phyloP scores from a whole-genome alignment of 148 eudicot species.

The Rhododendron williamsianum region DNA sequence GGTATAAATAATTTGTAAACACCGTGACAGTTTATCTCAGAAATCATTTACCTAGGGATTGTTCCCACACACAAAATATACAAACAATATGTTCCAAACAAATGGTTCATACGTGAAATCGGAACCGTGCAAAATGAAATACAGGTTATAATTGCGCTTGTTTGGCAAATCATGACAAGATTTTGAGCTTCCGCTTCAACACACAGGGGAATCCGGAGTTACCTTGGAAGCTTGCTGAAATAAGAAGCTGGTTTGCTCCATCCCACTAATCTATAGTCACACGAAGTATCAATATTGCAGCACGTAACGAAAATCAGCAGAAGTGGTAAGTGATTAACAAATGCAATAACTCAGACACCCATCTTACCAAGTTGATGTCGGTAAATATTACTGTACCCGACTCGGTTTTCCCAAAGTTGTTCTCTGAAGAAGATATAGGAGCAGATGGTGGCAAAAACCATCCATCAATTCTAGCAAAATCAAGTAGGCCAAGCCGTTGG shows the following conservation, averaged over 20 bases:
- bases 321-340: background rate
- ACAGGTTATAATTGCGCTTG: background rate
- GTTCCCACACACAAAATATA: background rate
- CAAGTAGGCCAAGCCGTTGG: constrained; percentile 58
- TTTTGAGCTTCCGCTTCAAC: background rate
- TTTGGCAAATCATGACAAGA: background rate
- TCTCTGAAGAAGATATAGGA: constrained; percentile 24
- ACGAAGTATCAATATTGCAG: background rate
- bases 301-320: background rate
- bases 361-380: constrained; percentile 78
- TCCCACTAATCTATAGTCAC: constrained; percentile 69
- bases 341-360: background rate
- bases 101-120: background rate
- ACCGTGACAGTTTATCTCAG: background rate
- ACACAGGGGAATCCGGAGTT: background rate
- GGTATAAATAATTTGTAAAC: background rate
- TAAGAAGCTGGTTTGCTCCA: constrained; percentile 96
- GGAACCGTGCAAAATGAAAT: background rate
- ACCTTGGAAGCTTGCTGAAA: constrained; percentile 98
- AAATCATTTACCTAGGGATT: background rate
- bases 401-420: constrained; percentile 46
- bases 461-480: constrained; percentile 95
- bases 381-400: constrained; percentile 66
- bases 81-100: background rate
- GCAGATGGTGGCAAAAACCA: constrained; percentile 75